These are phyloP conservation scores for Samsoniella hepiali DNA, from an alignment of 2,329 filamentous ascomycete genomes.

Conservation along the genomic window DNA sequence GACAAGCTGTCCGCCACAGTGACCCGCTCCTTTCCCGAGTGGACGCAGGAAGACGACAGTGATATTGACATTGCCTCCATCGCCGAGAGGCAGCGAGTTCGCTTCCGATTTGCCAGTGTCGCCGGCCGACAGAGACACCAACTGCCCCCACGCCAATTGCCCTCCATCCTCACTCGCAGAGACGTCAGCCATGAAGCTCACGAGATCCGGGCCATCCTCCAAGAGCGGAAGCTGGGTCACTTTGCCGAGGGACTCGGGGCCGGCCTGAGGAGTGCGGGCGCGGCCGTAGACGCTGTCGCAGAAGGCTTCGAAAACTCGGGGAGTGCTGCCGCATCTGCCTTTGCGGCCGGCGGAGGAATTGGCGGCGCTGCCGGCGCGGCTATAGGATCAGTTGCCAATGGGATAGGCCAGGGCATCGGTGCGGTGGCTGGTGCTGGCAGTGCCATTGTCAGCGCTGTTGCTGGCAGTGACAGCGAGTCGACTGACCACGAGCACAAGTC, in stretches of 20 bases:
- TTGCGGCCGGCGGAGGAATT: neutral
- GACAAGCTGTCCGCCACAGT: neutral
- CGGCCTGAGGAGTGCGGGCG: neutral
- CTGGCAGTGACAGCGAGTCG: neutral
- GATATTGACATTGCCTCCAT: conserved; percentile 17
- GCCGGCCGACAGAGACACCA: conserved; percentile 2
- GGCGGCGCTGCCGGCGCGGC: neutral
- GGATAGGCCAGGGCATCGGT: neutral
- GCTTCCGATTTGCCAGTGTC: conserved; percentile 14
- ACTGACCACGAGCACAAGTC: neutral
- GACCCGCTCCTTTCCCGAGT: conserved; percentile 3
- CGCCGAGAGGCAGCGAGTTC: neutral
- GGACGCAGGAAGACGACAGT: conserved; percentile 14
- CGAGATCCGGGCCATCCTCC: conserved; percentile 6
- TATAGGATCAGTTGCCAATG: neutral
- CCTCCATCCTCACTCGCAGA: neutral
- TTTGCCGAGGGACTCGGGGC: conserved; percentile 2
- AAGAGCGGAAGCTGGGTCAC: neutral
- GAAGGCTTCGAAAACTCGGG: conserved; percentile 1
- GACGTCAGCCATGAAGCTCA: conserved; percentile 10
- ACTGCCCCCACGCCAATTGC: neutral
- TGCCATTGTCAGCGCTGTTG: neutral
- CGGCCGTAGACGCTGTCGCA: neutral
- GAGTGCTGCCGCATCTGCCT: neutral
- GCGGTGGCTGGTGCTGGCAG: neutral